Conservation (phyloP, 352 stramenopile genomes). For the Phytophthora pseudosyringae region DNA sequence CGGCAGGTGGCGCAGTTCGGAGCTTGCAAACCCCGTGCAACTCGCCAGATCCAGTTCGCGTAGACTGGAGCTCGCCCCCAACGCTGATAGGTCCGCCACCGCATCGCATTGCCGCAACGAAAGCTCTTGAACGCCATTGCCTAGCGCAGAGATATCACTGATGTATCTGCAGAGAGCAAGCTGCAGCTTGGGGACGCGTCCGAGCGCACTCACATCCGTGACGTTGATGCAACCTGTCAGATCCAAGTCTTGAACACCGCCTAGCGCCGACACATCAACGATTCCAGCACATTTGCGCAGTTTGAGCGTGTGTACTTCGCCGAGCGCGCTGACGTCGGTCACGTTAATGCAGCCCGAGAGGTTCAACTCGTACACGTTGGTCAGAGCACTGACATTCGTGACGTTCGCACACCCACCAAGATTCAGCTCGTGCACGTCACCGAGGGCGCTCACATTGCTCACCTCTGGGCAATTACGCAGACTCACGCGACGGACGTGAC, state of each 20-base stretch:
- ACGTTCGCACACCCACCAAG: conserved; percentile 59
- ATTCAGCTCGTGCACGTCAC: conserved; percentile 60
- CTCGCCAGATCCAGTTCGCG: conserved; percentile 65
- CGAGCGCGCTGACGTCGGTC: conserved; percentile 56
- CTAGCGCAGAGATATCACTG: conserved; percentile 55
- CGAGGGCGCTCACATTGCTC: conserved; percentile 51
- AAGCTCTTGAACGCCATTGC: conserved; percentile 39
- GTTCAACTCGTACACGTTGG: conserved; percentile 49
- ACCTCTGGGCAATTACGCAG: conserved; percentile 67
- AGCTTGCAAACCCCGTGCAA: conserved; percentile 49
- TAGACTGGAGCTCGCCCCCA: conserved; percentile 37
- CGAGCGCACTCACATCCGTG: conserved; percentile 52
- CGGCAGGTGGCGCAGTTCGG: conserved; percentile 45
- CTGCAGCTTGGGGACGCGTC: conserved; percentile 56
- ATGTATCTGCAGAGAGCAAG: conserved; percentile 61
- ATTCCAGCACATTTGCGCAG: conserved; percentile 55
- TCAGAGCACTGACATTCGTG: conserved; percentile 48
- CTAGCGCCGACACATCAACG: conserved; percentile 46
- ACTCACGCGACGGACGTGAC: conserved; percentile 50
- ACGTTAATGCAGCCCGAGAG: conserved; percentile 71
- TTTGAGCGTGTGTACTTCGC: conserved; percentile 52
- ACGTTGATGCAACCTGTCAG: conserved; percentile 68
- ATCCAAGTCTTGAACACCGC: conserved; percentile 53
- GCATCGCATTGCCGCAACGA: conserved; percentile 62
- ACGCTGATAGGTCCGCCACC: conserved; percentile 51